These are phyloP conservation scores for Verticillium nonalfalfae DNA, from an alignment of 2,329 filamentous ascomycete species.

Conservation along the genomic window DNA sequence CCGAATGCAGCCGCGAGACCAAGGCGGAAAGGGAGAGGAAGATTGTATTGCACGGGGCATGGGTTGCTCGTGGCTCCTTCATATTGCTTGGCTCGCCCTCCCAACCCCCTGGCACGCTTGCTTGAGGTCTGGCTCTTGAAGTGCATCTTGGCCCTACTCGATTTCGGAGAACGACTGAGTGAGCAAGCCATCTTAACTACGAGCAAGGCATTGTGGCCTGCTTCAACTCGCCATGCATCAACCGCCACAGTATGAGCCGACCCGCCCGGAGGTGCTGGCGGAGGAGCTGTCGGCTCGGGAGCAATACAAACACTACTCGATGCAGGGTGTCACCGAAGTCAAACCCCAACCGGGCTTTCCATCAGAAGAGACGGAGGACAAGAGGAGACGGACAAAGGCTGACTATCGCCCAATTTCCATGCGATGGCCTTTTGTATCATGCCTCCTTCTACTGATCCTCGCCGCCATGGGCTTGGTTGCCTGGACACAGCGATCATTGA, in stretches of 20 bases:
- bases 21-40: neutral
- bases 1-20: neutral
- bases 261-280: neutral
- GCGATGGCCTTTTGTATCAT: conserved; percentile 23
- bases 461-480: conserved; percentile 19
- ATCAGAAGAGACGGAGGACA: neutral
- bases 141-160: neutral
- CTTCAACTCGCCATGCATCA: neutral
- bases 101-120: neutral
- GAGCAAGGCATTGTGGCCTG: neutral
- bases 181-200: neutral
- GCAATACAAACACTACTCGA: neutral
- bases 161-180: neutral
- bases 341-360: neutral
- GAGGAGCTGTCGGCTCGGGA: neutral
- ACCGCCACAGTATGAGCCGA: neutral
- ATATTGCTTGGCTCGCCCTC: neutral
- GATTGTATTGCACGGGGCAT: neutral
- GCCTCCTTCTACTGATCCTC: conserved; percentile 16
- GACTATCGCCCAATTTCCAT: conserved; percentile 24
- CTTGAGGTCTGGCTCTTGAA: neutral
- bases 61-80: neutral
- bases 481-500: conserved; percentile 20
- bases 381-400: conserved; percentile 6
- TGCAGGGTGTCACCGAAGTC: neutral